Evolutionary conservation across 1,139 yeast species (phyloP).

Genomic region (Zygoascus hellenicus): DNA sequence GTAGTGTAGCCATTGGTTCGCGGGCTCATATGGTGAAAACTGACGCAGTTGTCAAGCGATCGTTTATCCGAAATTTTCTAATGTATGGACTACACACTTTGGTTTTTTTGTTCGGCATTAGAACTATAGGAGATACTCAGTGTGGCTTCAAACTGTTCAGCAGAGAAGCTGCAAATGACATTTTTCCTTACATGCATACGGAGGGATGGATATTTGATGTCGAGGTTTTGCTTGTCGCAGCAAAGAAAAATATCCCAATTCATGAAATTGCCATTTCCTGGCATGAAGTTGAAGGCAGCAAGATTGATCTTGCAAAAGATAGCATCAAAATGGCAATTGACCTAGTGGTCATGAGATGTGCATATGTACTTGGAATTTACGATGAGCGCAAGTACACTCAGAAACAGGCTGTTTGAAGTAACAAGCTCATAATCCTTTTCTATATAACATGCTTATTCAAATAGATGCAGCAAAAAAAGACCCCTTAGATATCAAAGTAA

Average conservation of each 20-base stretch:
- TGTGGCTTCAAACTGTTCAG: conserved; percentile 95
- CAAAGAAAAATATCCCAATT: conserved; percentile 59
- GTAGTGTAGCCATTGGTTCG: conserved; percentile 77
- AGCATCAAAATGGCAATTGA: conserved; percentile 94
- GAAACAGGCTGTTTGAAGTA: not conserved
- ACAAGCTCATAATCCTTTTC: not conserved
- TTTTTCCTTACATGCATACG: conserved; percentile 90
- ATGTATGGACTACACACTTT: conserved; percentile 91
- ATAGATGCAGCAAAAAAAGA: not conserved
- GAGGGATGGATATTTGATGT: conserved; percentile 99
- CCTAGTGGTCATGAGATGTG: conserved; percentile 81
- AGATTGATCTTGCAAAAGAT: conserved; percentile 86
- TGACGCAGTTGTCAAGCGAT: conserved; percentile 91
- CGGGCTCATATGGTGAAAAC: conserved; percentile 96
- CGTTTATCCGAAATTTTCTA: conserved; percentile 78
- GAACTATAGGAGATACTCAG: conserved; percentile 85
- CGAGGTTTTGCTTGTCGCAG: conserved; percentile 77
- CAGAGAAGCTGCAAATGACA: conserved; percentile 51
- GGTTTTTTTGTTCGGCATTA: conserved; percentile 82
- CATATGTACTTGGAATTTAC: conserved; percentile 80
- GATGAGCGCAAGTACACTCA: conserved; percentile 33
- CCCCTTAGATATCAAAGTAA: not conserved
- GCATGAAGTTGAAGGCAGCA: conserved; percentile 96
- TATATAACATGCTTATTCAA: not conserved
- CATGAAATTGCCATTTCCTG: conserved; percentile 83